These are phyloP conservation scores for Kickxella alabastrina DNA, from an alignment of 192 early-diverging fungal genomes.

Conservation along the genomic window DNA sequence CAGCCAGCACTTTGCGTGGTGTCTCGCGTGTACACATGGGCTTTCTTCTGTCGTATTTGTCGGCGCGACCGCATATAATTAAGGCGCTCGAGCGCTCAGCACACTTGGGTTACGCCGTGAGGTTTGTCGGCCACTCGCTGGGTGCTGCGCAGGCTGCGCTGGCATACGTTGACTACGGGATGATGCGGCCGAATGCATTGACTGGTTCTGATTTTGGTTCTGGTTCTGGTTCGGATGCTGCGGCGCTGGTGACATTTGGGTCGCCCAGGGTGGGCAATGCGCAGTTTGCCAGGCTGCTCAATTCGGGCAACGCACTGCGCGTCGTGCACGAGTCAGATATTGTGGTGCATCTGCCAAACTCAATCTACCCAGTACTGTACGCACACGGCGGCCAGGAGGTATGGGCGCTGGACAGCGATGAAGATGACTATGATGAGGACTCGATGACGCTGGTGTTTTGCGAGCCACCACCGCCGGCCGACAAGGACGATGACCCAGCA, in stretches of 20 bases:
- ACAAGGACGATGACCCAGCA: not conserved
- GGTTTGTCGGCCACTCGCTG: slow-evolving; percentile 41
- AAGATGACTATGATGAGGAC: not conserved
- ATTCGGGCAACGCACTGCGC: not conserved
- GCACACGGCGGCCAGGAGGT: slow-evolving; percentile 26
- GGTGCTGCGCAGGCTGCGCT: slow-evolving; percentile 37
- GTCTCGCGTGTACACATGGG: slow-evolving; percentile 28
- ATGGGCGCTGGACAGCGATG: slow-evolving; percentile 15
- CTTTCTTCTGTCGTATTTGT: slow-evolving; percentile 31
- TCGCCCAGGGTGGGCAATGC: slow-evolving; percentile 34
- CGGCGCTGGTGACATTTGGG: slow-evolving; percentile 25
- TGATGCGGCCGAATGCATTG: too few species aligned
- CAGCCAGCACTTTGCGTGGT: too few species aligned
- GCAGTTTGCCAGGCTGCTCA: slow-evolving; percentile 9
- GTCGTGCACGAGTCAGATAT: slow-evolving; percentile 34
- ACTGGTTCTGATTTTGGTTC: too few species aligned
- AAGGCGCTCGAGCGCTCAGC: slow-evolving; percentile 2
- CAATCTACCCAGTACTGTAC: slow-evolving; percentile 11
- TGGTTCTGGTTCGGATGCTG: too few species aligned
- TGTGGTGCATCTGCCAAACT: slow-evolving; percentile 23
- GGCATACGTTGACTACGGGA: slow-evolving; percentile 18
- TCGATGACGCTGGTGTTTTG: slow-evolving; percentile 8
- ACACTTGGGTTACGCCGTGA: slow-evolving; percentile 5
- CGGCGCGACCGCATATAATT: slow-evolving; percentile 5
- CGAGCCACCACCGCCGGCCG: not conserved